phyloP scores from a whole-genome alignment of 371 early-diverging fungal species.

The Rhizopus sp. region DNA sequence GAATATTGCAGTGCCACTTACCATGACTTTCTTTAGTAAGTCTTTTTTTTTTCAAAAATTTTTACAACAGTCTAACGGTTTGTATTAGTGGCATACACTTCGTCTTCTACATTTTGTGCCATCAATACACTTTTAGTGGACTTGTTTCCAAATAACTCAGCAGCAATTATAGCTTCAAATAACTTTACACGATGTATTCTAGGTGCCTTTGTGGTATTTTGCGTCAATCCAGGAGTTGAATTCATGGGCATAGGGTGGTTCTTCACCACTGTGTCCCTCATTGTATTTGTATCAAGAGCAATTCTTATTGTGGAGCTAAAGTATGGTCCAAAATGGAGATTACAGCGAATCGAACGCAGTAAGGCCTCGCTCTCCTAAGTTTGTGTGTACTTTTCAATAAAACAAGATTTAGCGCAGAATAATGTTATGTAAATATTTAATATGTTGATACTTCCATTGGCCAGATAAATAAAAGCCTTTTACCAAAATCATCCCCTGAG shows the following conservation, averaged over 20 bases:
- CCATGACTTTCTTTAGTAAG: conserved; percentile 39
- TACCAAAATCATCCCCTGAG: too few species aligned
- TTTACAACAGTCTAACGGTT: neutral
- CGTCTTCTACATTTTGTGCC: conserved; percentile 37
- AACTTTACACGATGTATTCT: conserved; percentile 28
- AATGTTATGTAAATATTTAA: too few species aligned
- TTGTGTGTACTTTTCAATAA: too few species aligned
- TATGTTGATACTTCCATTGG: too few species aligned
- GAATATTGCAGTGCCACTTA: conserved; percentile 29
- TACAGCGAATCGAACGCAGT: conserved; percentile 3
- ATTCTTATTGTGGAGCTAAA: conserved; percentile 27
- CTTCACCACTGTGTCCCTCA: conserved; percentile 30
- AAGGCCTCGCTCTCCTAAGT: too few species aligned
- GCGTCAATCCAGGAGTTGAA: conserved; percentile 31
- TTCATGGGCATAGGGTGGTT: conserved; percentile 40
- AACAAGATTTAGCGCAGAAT: too few species aligned
- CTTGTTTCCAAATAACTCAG: conserved; percentile 40
- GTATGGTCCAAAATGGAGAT: conserved; percentile 37
- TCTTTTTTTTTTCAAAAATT: neutral
- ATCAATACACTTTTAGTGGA: conserved; percentile 45
- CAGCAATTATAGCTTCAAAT: conserved; percentile 45
- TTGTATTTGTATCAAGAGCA: conserved; percentile 33
- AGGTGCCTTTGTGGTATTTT: conserved; percentile 32
- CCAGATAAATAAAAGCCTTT: too few species aligned
- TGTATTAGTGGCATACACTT: conserved; percentile 33